Conservation (phyloP, 257 asterid genomes). For the Nicotiana obtusifolia region DNA sequence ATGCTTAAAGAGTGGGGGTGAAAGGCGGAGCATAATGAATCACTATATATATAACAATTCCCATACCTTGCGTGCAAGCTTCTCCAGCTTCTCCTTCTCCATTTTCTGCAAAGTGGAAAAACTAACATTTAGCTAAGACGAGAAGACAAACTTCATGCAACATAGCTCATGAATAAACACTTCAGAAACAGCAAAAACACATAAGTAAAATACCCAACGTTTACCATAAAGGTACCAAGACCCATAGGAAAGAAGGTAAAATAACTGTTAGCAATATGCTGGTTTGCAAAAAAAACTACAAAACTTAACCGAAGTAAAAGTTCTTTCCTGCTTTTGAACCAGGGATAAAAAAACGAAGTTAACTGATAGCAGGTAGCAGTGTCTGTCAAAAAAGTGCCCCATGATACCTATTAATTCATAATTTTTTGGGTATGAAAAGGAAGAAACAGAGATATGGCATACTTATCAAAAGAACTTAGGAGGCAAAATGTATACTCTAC, state of each 20-base stretch:
- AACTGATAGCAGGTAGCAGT: not conserved
- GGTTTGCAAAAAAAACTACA: not conserved
- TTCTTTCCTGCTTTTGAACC: not conserved
- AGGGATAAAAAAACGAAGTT: not conserved
- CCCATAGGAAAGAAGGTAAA: not conserved
- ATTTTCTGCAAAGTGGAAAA: conserved; percentile 44
- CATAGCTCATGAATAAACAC: not conserved
- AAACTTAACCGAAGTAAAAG: not conserved
- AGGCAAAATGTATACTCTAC: not conserved
- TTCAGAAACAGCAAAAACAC: not conserved
- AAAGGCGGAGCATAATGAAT: not conserved
- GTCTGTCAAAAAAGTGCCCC: not conserved
- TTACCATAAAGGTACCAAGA: not conserved
- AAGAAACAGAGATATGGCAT: not conserved
- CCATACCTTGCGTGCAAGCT: conserved; percentile 84
- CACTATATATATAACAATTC: not conserved
- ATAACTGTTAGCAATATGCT: not conserved
- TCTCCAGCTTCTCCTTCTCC: conserved; percentile 83
- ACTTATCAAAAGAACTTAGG: not conserved
- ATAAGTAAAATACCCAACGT: not conserved
- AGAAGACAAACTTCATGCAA: not conserved
- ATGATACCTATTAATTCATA: not conserved
- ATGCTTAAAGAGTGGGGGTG: not conserved
- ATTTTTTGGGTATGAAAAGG: not conserved
- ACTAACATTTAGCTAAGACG: conserved; percentile 12